Conservation (phyloP, 176 grass and related monocot genomes). For the Oryza glumipatula region DNA sequence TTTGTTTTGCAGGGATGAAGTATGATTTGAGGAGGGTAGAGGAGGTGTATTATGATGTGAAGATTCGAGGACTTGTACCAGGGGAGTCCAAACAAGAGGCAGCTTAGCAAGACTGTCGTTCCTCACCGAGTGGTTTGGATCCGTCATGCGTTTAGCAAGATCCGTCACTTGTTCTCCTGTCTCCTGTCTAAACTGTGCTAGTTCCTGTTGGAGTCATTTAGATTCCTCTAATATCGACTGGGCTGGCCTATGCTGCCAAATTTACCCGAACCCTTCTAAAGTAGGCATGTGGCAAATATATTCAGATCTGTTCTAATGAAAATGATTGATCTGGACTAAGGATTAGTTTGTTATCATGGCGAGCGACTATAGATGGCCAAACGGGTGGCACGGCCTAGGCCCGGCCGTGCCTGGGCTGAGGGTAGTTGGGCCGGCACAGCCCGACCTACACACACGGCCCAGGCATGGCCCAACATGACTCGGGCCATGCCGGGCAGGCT, state of each 20-base stretch:
- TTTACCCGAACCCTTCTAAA: not conserved
- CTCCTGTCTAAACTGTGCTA: not conserved
- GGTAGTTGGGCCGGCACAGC: too few relatives aligned
- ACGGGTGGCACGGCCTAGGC: too few relatives aligned
- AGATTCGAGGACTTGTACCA: conserved; percentile 81
- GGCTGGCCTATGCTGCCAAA: not conserved
- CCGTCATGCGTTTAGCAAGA: too few relatives aligned
- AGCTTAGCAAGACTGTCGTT: not conserved
- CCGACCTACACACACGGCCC: too few relatives aligned
- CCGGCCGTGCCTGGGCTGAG: too few relatives aligned
- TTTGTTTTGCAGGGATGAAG: conserved; percentile 78
- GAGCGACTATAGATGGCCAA: too few relatives aligned
- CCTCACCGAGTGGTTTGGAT: not conserved
- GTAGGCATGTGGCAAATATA: not conserved
- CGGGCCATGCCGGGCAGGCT: too few relatives aligned
- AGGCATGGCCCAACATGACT: too few relatives aligned
- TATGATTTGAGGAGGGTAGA: conserved; percentile 96
- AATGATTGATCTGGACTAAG: not conserved
- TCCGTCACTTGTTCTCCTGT: not conserved
- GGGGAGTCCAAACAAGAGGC: conserved; percentile 39
- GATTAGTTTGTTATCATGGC: not conserved
- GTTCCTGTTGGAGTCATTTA: too few relatives aligned
- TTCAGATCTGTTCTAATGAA: not conserved
- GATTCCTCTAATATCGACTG: not conserved
- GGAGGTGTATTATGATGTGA: conserved; percentile 97